phyloP scores from a whole-genome alignment of 495 filamentous ascomycete species.

The Penicillium flavigenum region DNA sequence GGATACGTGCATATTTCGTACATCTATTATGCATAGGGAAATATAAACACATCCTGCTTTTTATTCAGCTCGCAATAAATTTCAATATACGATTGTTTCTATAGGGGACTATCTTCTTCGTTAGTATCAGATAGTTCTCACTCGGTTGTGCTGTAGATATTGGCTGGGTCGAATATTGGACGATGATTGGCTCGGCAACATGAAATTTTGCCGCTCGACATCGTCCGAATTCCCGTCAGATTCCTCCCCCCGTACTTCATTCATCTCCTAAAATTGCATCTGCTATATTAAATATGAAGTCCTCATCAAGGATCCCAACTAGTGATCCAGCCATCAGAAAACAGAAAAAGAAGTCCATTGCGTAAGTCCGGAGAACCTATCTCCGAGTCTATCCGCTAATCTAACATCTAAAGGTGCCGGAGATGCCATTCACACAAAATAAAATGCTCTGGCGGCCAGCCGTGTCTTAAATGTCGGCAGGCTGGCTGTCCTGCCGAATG shows the following conservation, averaged over 20 bases:
- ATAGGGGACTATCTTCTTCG: background rate
- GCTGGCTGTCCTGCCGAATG: conserved; percentile 29
- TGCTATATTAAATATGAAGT: background rate
- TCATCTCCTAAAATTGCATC: background rate
- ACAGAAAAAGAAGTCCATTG: conserved; percentile 33
- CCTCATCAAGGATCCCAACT: background rate
- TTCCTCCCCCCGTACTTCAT: too few species aligned
- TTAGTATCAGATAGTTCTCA: background rate
- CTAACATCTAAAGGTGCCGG: conserved; percentile 28
- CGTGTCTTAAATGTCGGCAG: conserved; percentile 33
- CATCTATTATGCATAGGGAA: too few species aligned
- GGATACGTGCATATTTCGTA: too few species aligned
- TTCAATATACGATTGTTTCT: too few species aligned
- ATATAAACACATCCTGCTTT: too few species aligned
- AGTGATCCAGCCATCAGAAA: conserved; percentile 15
- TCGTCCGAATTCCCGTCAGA: background rate
- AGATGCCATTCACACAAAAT: conserved; percentile 41
- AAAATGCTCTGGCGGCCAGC: conserved; percentile 39
- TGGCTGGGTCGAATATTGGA: background rate
- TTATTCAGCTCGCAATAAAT: too few species aligned
- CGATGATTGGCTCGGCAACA: conserved; percentile 9
- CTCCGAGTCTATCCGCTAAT: background rate
- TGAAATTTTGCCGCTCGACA: background rate
- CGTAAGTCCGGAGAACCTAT: conserved; percentile 18
- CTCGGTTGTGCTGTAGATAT: background rate